Base-by-base conservation (phyloP, 139 green algal genomes). In the Micromonas pusilla region DNA sequence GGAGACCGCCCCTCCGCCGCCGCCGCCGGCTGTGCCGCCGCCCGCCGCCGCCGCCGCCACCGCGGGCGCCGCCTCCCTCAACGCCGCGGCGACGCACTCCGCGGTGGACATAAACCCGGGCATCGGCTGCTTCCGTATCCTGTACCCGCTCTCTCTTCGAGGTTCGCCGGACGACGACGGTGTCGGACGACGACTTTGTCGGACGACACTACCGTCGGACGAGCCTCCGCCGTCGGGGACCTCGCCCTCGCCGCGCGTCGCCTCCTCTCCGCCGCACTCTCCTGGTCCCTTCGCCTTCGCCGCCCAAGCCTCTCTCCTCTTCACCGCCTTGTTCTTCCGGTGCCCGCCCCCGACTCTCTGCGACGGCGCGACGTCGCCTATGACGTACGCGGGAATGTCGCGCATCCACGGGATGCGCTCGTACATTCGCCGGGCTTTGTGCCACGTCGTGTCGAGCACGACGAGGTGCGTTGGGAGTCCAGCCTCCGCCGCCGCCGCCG, bases 341-440 rank as follows among this genome's bases (percentile, higher is more conserved):
- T n/a, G n/a, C n/a, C n/a, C n/a, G n/a, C n/a, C n/a, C n/a, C n/a
- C n/a, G n/a, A n/a, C n/a, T n/a, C n/a, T n/a, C n/a, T n/a, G n/a
- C 63, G 20, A 21, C 1, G 28, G 23, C 63, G 28, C 26, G 63
- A 37, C 31, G 1, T 70, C 31, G 21, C 31, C 28, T 31, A 70
- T 20, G 1, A 34, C 28, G 63, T 39, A 39, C 2, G 63, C 28
- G 20, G 63, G 63, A 23, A 70, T 23, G 20, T 70, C 63, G 20
- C 31, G 28, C n/a, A 70, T 25, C 63, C 63, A 70, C 2, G 63
- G 63, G 63, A 70, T 70, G 20, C 63, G 25, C 21, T 70, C 31
- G 6, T 70, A 70, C 63, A 70, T 70, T 34, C 63, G 63, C 63
- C 2, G 28, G 28, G 63, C 63, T 70, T 34, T 31, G 5, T 70